Evolutionary conservation across 2,329 filamentous ascomycete species (phyloP).

Genomic region (Diaporthe australafricana): DNA sequence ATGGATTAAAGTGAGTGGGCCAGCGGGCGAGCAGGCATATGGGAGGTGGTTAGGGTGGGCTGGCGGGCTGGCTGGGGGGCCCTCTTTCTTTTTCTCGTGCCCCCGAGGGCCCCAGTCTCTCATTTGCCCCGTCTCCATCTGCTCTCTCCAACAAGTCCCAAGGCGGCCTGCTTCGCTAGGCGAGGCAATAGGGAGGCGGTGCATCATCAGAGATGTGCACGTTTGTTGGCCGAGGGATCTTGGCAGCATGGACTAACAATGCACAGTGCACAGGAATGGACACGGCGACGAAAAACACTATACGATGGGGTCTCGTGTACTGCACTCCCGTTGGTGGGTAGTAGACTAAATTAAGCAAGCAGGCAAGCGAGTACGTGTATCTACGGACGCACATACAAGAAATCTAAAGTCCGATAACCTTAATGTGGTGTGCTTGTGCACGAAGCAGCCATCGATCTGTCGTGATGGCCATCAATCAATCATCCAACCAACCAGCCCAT

Average conservation of each 20-base stretch:
- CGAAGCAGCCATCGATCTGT: background rate
- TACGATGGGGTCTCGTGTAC: no score
- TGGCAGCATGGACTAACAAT: constrained; percentile 23
- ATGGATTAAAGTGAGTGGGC: constrained; percentile 18
- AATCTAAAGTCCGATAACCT: constrained; percentile 14
- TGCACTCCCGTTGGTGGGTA: background rate
- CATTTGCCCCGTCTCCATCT: constrained; percentile 19
- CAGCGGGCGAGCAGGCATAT: background rate
- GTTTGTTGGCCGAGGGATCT: constrained; percentile 21
- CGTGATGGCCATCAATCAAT: no score
- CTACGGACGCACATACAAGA: no score
- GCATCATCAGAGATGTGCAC: constrained; percentile 18
- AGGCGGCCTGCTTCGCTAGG: constrained; percentile 2
- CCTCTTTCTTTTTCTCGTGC: constrained; percentile 17
- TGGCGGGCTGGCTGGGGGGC: constrained; percentile 5
- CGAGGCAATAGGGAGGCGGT: constrained; percentile 23
- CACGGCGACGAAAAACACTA: no score
- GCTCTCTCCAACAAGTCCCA: constrained; percentile 15
- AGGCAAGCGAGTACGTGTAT: background rate
- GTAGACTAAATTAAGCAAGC: no score
- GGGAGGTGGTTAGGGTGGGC: constrained; percentile 23
- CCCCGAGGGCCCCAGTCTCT: constrained; percentile 10
- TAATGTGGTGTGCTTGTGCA: background rate
- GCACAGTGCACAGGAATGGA: constrained; percentile 19
- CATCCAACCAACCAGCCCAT: background rate